Conservation (phyloP, 257 asterid genomes). For the Solanum habrochaites region DNA sequence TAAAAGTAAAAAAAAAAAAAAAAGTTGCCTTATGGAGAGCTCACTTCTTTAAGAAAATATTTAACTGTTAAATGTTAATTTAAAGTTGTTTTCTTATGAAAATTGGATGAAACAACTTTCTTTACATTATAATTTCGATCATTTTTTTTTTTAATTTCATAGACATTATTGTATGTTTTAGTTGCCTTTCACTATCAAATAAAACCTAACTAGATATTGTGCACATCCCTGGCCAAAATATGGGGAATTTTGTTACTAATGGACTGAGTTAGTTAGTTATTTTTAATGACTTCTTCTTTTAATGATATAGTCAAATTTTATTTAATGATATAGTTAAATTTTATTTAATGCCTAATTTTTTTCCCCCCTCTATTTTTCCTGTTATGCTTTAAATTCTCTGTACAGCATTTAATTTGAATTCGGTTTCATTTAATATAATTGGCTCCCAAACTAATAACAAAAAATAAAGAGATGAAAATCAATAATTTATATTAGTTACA, state of each 20-base stretch:
- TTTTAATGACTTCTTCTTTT: neutral
- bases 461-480: neutral
- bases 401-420: neutral
- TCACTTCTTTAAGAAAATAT: neutral
- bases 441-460: neutral
- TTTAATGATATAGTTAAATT: neutral
- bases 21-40: neutral
- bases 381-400: neutral
- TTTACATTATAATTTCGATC: neutral
- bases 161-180: neutral
- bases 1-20: neutral
- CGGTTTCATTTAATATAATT: neutral
- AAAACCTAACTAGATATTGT: neutral
- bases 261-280: neutral
- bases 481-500: neutral
- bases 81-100: neutral
- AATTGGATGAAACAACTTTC: neutral
- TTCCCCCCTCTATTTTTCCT: neutral
- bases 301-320: neutral
- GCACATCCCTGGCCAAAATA: neutral
- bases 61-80: neutral
- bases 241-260: neutral
- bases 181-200: neutral
- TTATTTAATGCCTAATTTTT: neutral
- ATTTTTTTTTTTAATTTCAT: neutral